Base-by-base conservation (phyloP, 2,329 filamentous ascomycete genomes). In the Ophiostoma ips region DNA sequence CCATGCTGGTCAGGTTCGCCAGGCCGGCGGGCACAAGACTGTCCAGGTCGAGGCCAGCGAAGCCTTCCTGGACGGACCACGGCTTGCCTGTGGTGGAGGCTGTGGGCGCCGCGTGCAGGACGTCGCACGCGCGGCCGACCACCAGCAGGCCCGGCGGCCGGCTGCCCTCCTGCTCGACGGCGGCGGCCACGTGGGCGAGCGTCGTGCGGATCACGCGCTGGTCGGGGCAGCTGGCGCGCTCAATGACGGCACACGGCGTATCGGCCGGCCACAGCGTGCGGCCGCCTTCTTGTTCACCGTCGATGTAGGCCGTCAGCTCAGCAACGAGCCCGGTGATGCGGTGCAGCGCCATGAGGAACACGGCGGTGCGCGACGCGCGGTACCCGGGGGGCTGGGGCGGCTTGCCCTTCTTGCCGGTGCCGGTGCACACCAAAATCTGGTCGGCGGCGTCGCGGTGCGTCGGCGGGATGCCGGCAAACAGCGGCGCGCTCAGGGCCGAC, bases 291-390 rank as follows among this genome's bases (percentile, higher is more conserved):
- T 40, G 24, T n/a, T 56, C 50, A 24, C 54, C 55, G 58, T 57
- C 69, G 53, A 57, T 63, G 55, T 67, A 64, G 11, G 62, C 63
- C 0, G 78, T 84, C 52, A 98, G 68, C 59, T 85, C 84, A 7
- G 72, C 71, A 0, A 95, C 75, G 1, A 98, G 69, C 0, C 79
- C 83, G 3, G 68, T 69, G 15, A 98, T 80, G 48, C 92, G 77
- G 66, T 98, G 92, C 55, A 98, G 68, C 4, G 87, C 87, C 92
- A 98, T 98, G 45, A 98, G 69, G 57, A 96, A 95, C 4, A 98
- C 85, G 1, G 92, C 85, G 0, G 92, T 96, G 51, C 89, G 76
- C 9, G 77, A 83, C 2, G 73, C 63, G 0, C 89, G 77, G 63
- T 81, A 95, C 55, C 81, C 81, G 0, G 92, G 92, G 33, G 88